phyloP scores from a whole-genome alignment of 1,139 yeast species.

The Magnusiomyces fungicola region DNA sequence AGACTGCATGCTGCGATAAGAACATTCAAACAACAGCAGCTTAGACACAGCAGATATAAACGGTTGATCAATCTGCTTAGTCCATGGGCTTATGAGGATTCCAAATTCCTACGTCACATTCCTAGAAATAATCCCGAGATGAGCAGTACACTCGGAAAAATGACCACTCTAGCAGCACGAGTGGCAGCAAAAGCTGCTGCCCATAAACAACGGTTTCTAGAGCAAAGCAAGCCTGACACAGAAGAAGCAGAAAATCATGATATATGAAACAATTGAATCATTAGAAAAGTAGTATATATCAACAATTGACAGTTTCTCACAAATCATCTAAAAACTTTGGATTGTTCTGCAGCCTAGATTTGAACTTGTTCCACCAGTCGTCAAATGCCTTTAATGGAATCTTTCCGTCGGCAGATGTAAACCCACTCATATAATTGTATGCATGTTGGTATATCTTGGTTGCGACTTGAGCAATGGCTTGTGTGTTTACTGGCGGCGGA shows the following conservation, averaged over 20 bases:
- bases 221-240: too few species aligned
- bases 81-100: not conserved
- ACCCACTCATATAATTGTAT: constrained; percentile 81
- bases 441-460: constrained; percentile 87
- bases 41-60: not conserved
- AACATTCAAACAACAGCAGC: not conserved
- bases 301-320: not conserved
- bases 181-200: not conserved
- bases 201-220: not conserved
- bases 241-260: too few species aligned
- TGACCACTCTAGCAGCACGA: not conserved
- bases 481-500: constrained; percentile 21
- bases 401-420: constrained; percentile 66
- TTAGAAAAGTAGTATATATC: too few species aligned
- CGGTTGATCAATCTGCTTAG: not conserved
- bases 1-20: not conserved
- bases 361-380: constrained; percentile 95
- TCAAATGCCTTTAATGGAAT: constrained; percentile 87
- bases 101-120: not conserved
- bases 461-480: constrained; percentile 49
- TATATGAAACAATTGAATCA: too few species aligned
- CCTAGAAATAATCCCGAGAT: not conserved
- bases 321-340: constrained; percentile 66
- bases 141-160: not conserved
- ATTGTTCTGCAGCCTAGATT: constrained; percentile 61